These are phyloP conservation scores for Dovyalis caffra DNA, from an alignment of 345 rosid species.

Conservation along the genomic window DNA sequence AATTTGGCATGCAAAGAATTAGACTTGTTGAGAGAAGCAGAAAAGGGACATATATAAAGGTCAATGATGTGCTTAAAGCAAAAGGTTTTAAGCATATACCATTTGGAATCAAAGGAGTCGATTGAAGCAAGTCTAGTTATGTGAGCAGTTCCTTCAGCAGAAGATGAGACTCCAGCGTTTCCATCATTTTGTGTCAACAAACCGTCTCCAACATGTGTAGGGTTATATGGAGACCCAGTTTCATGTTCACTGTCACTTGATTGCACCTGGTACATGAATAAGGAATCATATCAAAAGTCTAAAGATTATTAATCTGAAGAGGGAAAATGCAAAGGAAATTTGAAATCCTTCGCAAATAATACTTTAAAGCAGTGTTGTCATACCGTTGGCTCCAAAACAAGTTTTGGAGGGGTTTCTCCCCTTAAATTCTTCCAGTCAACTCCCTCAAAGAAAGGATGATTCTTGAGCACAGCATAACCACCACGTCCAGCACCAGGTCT, in stretches of 20 bases:
- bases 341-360: constrained; percentile 6
- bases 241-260: constrained; percentile 59
- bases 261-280: constrained; percentile 38
- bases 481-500: constrained; percentile 92
- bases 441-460: constrained; percentile 85
- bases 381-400: constrained; percentile 70
- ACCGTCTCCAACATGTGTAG: constrained; percentile 64
- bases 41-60: neutral
- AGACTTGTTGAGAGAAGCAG: neutral
- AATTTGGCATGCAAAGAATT: constrained; percentile 3
- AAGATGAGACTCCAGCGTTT: constrained; percentile 39
- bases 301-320: neutral
- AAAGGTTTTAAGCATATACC: constrained; percentile 49
- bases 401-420: constrained; percentile 72
- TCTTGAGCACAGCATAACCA: constrained; percentile 80
- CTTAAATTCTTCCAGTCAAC: constrained; percentile 82
- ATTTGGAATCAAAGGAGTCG: constrained; percentile 97
- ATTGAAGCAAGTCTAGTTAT: constrained; percentile 93
- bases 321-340: neutral
- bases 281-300: constrained; percentile 6
- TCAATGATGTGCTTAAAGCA: neutral
- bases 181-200: constrained; percentile 54
- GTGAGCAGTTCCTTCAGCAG: constrained; percentile 63
- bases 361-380: constrained; percentile 7
- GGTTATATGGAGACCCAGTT: constrained; percentile 71